phyloP scores from a whole-genome alignment of 345 rosid species.

The Lepidium africanum region DNA sequence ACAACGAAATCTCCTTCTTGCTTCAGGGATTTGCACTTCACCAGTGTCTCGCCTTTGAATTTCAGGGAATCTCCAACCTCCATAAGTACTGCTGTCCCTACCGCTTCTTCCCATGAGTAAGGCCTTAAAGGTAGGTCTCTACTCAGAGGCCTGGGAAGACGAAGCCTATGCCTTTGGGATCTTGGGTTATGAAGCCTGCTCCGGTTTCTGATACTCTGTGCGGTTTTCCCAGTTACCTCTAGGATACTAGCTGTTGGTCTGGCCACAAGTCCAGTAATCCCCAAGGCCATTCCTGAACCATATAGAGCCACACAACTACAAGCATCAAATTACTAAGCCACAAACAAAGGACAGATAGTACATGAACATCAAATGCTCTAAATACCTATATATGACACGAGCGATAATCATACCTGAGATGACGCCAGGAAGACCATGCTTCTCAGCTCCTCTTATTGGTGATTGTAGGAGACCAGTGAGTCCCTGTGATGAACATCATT shows the following conservation, averaged over 20 bases:
- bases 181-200: slow-evolving; percentile 59
- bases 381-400: neutral
- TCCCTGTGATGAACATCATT: slow-evolving; percentile 43
- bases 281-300: slow-evolving; percentile 66
- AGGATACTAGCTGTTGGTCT: slow-evolving; percentile 95
- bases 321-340: neutral
- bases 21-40: slow-evolving; percentile 67
- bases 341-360: neutral
- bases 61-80: slow-evolving; percentile 55
- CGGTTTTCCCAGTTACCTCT: slow-evolving; percentile 89
- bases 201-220: slow-evolving; percentile 85
- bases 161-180: slow-evolving; percentile 48
- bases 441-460: slow-evolving; percentile 87
- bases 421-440: slow-evolving; percentile 91
- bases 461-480: slow-evolving; percentile 92
- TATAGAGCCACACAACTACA: slow-evolving; percentile 6
- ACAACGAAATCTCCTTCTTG: slow-evolving; percentile 61
- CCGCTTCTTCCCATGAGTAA: slow-evolving; percentile 91
- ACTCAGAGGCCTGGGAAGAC: slow-evolving; percentile 74
- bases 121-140: slow-evolving; percentile 76
- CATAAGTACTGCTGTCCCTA: slow-evolving; percentile 62
- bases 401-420: slow-evolving; percentile 55
- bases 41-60: slow-evolving; percentile 53
- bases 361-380: too few relatives aligned
- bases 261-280: slow-evolving; percentile 94